A percentile compares a stretch with the other conserved stretches of the same genome.
Conservation (phyloP, 163 green algal genomes). For the Scenedesmus sp. region DNA sequence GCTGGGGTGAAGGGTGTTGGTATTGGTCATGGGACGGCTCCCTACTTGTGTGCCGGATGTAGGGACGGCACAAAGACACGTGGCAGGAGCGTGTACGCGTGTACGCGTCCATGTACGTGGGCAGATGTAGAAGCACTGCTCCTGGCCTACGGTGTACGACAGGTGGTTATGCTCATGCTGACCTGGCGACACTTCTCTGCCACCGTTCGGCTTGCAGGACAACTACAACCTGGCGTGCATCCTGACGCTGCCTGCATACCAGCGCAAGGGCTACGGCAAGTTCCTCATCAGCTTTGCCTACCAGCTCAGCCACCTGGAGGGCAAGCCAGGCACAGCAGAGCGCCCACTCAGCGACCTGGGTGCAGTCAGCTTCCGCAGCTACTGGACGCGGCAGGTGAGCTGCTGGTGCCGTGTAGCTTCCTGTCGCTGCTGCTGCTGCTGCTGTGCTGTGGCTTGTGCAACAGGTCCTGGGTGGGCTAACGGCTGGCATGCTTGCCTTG, state of each 20-base stretch:
- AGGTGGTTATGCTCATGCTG: neutral
- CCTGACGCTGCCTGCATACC: constrained; percentile 96
- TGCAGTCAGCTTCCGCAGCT: constrained; percentile 94
- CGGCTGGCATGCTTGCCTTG: neutral
- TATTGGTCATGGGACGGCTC: neutral
- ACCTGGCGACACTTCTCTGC: neutral
- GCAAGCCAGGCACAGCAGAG: constrained; percentile 96
- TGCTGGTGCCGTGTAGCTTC: constrained; percentile 62
- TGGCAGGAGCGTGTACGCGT: too few species aligned
- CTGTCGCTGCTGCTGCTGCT: constrained; percentile 88
- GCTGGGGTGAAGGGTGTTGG: neutral
- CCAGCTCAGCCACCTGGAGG: constrained; percentile 85
- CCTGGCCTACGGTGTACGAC: too few species aligned
- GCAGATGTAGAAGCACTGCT: too few species aligned
- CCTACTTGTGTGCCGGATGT: too few species aligned
- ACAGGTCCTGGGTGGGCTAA: constrained; percentile 73
- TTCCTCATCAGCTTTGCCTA: constrained; percentile 89
- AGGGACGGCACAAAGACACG: too few species aligned
- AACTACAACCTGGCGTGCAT: constrained; percentile 99
- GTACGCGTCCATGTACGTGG: too few species aligned
- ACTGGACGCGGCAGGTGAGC: constrained; percentile 95
- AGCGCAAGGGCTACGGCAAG: constrained; percentile 99
- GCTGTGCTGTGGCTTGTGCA: neutral
- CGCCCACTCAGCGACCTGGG: constrained; percentile 96
- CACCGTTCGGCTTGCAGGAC: constrained; percentile 65